phyloP scores from a whole-genome alignment of 768 basidiomycete genomes.

The Hygrophoropsis aurantiaca region DNA sequence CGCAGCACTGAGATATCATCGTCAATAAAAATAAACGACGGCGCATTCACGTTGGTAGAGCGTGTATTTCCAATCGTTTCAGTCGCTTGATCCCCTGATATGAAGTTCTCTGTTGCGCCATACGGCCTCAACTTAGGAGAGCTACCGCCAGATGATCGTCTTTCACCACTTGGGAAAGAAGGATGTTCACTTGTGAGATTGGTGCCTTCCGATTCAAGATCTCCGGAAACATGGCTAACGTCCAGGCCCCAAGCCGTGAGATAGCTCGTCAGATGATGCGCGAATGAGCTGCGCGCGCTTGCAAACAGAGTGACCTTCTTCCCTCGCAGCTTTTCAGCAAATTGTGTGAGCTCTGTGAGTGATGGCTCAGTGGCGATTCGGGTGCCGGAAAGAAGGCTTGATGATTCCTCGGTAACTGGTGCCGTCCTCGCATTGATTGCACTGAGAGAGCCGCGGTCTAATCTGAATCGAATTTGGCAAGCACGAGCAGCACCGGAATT shows the following conservation, averaged over 20 bases:
- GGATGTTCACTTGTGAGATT: slow-evolving; percentile 11
- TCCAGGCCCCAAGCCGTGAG: slow-evolving; percentile 96
- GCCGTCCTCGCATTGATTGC: slow-evolving; percentile 37
- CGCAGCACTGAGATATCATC: slow-evolving; percentile 84
- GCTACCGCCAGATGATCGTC: background rate
- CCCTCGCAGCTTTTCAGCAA: slow-evolving; percentile 80
- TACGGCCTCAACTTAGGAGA: slow-evolving; percentile 7
- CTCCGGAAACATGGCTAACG: slow-evolving; percentile 74
- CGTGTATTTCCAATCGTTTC: too few relatives aligned
- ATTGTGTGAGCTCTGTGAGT: slow-evolving; percentile 71
- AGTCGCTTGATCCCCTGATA: too few relatives aligned
- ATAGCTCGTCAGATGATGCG: slow-evolving; percentile 90
- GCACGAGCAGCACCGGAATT: slow-evolving; percentile 47
- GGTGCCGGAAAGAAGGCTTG: slow-evolving; percentile 48
- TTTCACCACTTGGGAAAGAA: slow-evolving; percentile 2
- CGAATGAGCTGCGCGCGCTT: slow-evolving; percentile 83
- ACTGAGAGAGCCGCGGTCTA: slow-evolving; percentile 60
- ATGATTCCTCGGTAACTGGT: slow-evolving; percentile 47
- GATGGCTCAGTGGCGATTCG: slow-evolving; percentile 69
- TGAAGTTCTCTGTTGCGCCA: slow-evolving; percentile 2
- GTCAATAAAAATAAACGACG: slow-evolving; percentile 87
- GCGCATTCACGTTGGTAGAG: background rate
- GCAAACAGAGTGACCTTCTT: slow-evolving; percentile 85
- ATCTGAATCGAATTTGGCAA: slow-evolving; percentile 63
- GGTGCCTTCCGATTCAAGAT: slow-evolving; percentile 47